These are phyloP conservation scores for Volvariella surrecta DNA, from an alignment of 1,284 basidiomycete genomes.

Conservation along the genomic window DNA sequence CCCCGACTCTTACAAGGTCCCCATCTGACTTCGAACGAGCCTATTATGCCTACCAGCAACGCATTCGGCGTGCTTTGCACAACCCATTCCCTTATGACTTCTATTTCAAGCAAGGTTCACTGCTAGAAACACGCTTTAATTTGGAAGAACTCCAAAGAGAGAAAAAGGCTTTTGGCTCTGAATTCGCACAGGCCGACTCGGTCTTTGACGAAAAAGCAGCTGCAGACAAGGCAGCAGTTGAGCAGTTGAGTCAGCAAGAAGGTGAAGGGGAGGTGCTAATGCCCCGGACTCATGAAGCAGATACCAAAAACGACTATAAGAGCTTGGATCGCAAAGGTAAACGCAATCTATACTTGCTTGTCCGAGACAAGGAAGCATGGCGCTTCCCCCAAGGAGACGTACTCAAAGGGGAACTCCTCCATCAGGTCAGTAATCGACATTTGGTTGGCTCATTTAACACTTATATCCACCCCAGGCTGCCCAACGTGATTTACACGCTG, in stretches of 20 bases:
- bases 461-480: constrained; percentile 44
- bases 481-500: constrained; percentile 49
- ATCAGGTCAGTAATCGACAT: constrained; percentile 40
- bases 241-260: constrained; percentile 58
- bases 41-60: constrained; percentile 82
- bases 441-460: constrained; percentile 5
- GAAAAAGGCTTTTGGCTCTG: constrained; percentile 58
- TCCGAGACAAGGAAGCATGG: constrained; percentile 59
- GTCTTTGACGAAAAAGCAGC: constrained; percentile 31
- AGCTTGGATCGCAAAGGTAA: constrained; percentile 79
- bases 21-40: constrained; percentile 76
- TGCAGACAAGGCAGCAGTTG: constrained; percentile 41
- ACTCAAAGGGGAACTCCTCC: constrained; percentile 56
- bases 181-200: constrained; percentile 36
- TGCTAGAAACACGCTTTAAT: constrained; percentile 78
- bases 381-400: constrained; percentile 71
- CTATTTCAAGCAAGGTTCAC: constrained; percentile 92
- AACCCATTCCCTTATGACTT: constrained; percentile 88
- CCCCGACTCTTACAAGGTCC: constrained; percentile 74
- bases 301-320: constrained; percentile 52
- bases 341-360: constrained; percentile 80
- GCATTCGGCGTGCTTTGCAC: constrained; percentile 77
- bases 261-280: constrained; percentile 55
- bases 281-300: constrained; percentile 55
- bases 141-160: constrained; percentile 68